These are phyloP conservation scores for Crotalaria pallida DNA, from an alignment of 306 rosid genomes.

Conservation along the genomic window DNA sequence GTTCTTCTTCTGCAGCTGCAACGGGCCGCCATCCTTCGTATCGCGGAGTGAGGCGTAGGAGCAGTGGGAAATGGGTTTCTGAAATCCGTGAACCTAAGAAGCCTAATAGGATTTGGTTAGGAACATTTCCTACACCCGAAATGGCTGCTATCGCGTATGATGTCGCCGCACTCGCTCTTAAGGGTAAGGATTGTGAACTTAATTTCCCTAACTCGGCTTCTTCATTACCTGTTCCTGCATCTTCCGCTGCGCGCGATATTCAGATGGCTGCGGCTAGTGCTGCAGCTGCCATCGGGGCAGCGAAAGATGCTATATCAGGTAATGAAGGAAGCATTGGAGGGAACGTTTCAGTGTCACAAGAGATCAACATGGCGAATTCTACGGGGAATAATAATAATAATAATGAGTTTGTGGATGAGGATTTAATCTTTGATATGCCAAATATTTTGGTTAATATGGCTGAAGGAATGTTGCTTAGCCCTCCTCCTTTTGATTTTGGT, in stretches of 20 bases:
- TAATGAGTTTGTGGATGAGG: constrained; percentile 79
- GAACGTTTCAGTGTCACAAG: background rate
- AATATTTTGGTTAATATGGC: constrained; percentile 79
- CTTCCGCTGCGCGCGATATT: constrained; percentile 68
- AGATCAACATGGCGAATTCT: background rate
- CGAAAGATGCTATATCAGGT: constrained; percentile 18
- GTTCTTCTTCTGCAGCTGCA: background rate
- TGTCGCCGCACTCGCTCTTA: constrained; percentile 86
- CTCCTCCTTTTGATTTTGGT: constrained; percentile 62
- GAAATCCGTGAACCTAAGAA: constrained; percentile 45
- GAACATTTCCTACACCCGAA: constrained; percentile 80
- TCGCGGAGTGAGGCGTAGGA: constrained; percentile 46
- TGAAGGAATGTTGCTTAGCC: constrained; percentile 88
- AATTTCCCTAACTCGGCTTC: constrained; percentile 83
- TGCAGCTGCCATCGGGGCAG: constrained; percentile 66
- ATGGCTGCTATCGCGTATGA: constrained; percentile 96
- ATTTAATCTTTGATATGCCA: constrained; percentile 83
- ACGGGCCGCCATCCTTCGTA: constrained; percentile 33
- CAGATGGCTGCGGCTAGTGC: constrained; percentile 77
- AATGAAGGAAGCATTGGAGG: background rate
- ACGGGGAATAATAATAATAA: no score
- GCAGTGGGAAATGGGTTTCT: constrained; percentile 50
- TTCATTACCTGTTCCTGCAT: constrained; percentile 75
- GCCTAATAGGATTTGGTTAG: constrained; percentile 73
- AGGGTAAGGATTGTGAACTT: constrained; percentile 64